Evolutionary conservation across 495 filamentous ascomycete species (phyloP), one percentile per base, ranked within the genome.

Genomic region (Lasiosphaeris hirsuta): DNA sequence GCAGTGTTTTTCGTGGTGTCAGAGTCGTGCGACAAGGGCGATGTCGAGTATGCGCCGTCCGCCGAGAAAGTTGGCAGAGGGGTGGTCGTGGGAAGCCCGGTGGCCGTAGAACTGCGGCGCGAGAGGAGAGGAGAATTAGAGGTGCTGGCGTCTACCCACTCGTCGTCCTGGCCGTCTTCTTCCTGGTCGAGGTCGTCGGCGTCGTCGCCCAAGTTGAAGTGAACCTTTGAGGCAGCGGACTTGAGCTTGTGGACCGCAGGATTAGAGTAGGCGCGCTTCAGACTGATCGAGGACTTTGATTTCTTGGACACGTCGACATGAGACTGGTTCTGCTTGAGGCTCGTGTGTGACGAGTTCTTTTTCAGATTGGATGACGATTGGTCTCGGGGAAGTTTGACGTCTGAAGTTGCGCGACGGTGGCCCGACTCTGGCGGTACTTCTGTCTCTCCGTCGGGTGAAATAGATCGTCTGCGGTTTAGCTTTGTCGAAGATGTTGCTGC

Each of bases 111-210:
- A 19, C 69, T 71, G 53, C 76, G 73, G 47, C 80, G 67, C 30
- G 81, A 81, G 37, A 83, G 59, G 17, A 78, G 71, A 0, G 80
- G 79, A n/a, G 79, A 82, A 34, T 75, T 78, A 55, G 80, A 81
- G 40, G 69, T 67, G 69, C 78, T 81, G 39, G 79, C 80, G 64
- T 82, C 81, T 34, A 81, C 77, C 80, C 80, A 82, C 70, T 79
- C 77, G 70, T 75, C 75, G 39, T 78, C 76, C 54, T 68, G 65
- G 19, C 55, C 72, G 56, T 74, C 71, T 61, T 75, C 33, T 37
- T 33, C 74, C 56, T 69, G 62, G n/a, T 61, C 65, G 39, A 69
- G 69, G 49, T 75, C 72, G 67, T 75, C 74, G 51, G 71, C 74
- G 49, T 79, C 78, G 63, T 72, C 73, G 40, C 79, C 79, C 8